Conservation (phyloP, 1,284 basidiomycete species). For the Flammula alnicola region DNA sequence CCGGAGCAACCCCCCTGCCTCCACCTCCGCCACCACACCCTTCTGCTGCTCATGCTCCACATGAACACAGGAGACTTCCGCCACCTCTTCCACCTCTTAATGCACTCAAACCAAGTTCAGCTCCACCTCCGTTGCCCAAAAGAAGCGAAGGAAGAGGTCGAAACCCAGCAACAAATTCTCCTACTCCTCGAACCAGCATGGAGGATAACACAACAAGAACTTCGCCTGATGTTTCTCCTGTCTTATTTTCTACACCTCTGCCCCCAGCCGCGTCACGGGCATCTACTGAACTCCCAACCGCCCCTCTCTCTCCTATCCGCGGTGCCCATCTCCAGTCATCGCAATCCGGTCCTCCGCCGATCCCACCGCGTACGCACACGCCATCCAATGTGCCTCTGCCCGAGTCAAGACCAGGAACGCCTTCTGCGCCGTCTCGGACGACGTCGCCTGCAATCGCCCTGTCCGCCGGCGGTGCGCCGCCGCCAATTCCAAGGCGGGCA, state of each 20-base stretch:
- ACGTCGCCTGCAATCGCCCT: conserved; percentile 30
- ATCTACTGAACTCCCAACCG: not conserved
- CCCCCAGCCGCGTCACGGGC: no score
- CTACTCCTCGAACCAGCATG: conserved; percentile 18
- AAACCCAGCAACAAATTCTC: conserved; percentile 5
- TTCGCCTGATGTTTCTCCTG: no score
- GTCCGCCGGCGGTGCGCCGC: conserved; percentile 22
- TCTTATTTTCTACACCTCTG: no score
- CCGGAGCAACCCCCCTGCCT: conserved; percentile 11
- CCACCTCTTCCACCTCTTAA: conserved; percentile 21
- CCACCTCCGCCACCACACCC: conserved; percentile 19
- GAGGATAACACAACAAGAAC: not conserved
- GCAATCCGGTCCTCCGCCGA: no score
- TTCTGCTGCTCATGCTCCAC: not conserved
- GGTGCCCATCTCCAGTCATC: no score
- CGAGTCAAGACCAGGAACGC: conserved; percentile 48
- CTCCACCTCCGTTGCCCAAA: conserved; percentile 39
- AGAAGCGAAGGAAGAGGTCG: conserved; percentile 39
- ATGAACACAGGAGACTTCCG: conserved; percentile 19
- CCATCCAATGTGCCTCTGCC: conserved; percentile 45
- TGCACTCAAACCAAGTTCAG: conserved; percentile 1
- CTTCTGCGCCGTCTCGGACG: conserved; percentile 31
- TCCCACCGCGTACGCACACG: conserved; percentile 16
- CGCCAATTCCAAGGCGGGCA: conserved; percentile 29
- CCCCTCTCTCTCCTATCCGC: no score